These are phyloP conservation scores for Westerdykella sp. DNA, from an alignment of 2,329 filamentous ascomycete species.

Conservation along the genomic window DNA sequence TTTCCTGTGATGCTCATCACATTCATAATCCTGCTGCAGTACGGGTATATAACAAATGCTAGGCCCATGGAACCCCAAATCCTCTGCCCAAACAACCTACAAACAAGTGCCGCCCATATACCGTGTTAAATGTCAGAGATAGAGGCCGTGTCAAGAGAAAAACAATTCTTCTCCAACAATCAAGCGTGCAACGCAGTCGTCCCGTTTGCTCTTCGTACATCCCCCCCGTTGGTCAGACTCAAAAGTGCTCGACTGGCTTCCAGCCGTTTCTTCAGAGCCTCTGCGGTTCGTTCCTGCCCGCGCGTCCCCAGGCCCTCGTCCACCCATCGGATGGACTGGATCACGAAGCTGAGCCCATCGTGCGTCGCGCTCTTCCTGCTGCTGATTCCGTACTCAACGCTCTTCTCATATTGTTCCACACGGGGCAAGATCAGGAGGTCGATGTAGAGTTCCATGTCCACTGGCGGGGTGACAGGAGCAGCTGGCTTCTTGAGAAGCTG, in stretches of 20 bases:
- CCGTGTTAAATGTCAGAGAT: background rate
- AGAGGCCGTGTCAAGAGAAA: too few species aligned
- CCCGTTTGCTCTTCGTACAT: conserved; percentile 15
- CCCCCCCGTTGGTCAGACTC: conserved; percentile 24
- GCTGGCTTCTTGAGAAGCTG: conserved; percentile 36
- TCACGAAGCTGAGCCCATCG: conserved; percentile 84
- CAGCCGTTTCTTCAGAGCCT: conserved; percentile 32
- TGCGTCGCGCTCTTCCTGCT: conserved; percentile 77
- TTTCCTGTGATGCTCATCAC: too few species aligned
- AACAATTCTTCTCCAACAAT: background rate
- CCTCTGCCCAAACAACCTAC: background rate
- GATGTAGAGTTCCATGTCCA: conserved; percentile 75
- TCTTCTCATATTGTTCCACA: conserved; percentile 68
- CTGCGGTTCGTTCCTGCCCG: conserved; percentile 34
- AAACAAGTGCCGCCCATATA: background rate
- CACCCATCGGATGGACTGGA: conserved; percentile 77
- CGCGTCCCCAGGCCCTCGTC: conserved; percentile 55
- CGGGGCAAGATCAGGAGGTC: conserved; percentile 77
- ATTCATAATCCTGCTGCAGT: conserved; percentile 1
- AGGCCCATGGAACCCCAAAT: conserved; percentile 19
- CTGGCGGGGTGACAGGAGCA: conserved; percentile 57
- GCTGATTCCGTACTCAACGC: conserved; percentile 71
- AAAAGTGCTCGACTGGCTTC: conserved; percentile 33
- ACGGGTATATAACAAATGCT: conserved; percentile 39
- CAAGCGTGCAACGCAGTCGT: conserved; percentile 25